Conservation (phyloP, 257 asterid species). For the Orobanche coerulescens region DNA sequence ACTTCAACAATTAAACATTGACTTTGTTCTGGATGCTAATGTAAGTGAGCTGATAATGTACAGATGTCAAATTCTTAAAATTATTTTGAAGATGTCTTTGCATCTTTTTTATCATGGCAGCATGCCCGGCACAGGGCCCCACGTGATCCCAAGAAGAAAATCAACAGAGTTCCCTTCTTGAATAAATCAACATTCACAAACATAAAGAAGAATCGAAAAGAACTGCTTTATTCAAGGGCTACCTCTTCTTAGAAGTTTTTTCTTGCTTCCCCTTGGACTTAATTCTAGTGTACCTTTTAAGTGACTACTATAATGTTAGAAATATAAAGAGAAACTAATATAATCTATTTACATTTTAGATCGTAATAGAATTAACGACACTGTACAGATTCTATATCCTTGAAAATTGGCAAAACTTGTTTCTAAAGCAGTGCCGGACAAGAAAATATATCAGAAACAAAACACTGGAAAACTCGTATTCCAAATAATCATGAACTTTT, state of each 20-base stretch:
- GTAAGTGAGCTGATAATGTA: not conserved
- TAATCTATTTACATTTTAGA: not conserved
- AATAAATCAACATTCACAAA: no score
- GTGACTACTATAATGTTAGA: not conserved
- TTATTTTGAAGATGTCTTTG: not conserved
- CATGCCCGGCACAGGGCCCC: not conserved
- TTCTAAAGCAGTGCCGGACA: not conserved
- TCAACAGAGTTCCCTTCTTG: no score
- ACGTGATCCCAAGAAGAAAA: no score
- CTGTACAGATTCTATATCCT: not conserved
- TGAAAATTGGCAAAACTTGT: not conserved
- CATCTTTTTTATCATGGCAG: not conserved
- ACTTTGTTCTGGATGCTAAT: not conserved
- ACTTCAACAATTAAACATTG: not conserved
- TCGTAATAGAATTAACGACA: not conserved
- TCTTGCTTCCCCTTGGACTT: constrained; percentile 4
- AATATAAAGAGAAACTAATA: not conserved
- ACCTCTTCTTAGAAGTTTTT: not conserved
- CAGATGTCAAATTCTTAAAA: not conserved
- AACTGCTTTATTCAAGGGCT: not conserved
- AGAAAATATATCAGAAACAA: not conserved
- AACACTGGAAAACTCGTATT: not conserved
- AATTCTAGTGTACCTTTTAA: not conserved
- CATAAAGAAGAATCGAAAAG: not conserved
- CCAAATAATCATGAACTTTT: not conserved